Evolutionary conservation across 2,329 filamentous ascomycete genomes (phyloP), one percentile per base, ranked within the genome.

Genomic region (Graphiopsis chlorocephala): DNA sequence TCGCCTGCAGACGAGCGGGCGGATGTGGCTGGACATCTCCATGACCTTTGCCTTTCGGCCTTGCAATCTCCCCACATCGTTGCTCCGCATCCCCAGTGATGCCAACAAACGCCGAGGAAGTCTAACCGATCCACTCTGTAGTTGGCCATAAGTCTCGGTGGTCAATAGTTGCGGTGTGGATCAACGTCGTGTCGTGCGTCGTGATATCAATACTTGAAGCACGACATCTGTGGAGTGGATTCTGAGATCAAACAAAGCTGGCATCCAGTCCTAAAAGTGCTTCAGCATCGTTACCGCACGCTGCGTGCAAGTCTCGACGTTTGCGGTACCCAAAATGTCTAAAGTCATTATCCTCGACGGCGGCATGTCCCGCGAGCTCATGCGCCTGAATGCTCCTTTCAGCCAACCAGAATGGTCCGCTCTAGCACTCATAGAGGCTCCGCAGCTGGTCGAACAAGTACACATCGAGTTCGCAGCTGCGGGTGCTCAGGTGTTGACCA

Each of bases 361-460:
- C 7, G 61, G 61, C 31, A 63, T 63, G 61, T 63, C 61, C 10
- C 61, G 61, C 20, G 61, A 63, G 28, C 29, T 63, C 29, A 63
- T 63, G 20, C 61, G 61, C 23, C 48, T 63, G 4, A 45, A 55
- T 28, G 61, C 61, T 23, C 61, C 61, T 10, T 63, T 63, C 6
- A 50, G 35, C 17, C 61, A 63, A 45, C 61, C 61, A n/a, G 61
- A 63, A 63, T 63, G 61, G 61, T 63, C 61, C 28, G 61, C 61
- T 17, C 25, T 63, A 7, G 61, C 61, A 25, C 50, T 63, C n/a
- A 38, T 63, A 23, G 61, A 63, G 12, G 33, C 61, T 45, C 61
- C 61, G 15, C 31, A 57, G 25, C 26, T 63, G 26, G 52, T 63
- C 15, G 23, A 31, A 15, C 31, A 33, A 20, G 61, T 31, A 17